A percentile compares a stretch with the other conserved stretches of the same genome.
These are phyloP conservation scores for Ustilago bromivora DNA, from an alignment of 1,284 basidiomycete species.

Conservation along the genomic window DNA sequence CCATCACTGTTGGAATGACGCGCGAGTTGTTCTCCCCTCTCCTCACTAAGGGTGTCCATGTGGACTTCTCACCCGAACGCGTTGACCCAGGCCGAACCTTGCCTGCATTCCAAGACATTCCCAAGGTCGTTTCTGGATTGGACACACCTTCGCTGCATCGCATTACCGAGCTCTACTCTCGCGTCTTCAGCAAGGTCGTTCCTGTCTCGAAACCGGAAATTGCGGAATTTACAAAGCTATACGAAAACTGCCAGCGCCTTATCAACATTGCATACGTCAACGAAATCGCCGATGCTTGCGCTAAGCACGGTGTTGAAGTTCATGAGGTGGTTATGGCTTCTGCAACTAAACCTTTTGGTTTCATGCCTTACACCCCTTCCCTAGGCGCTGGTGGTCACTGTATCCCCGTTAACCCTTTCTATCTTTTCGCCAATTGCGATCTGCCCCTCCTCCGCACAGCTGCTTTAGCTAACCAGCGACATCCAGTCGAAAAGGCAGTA, in stretches of 20 bases:
- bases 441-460: conserved; percentile 29
- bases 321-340: conserved; percentile 39
- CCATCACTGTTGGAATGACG: conserved; percentile 41
- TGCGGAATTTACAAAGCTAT: conserved; percentile 43
- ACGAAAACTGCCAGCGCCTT: conserved; percentile 43
- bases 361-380: conserved; percentile 35
- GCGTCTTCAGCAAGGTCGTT: conserved; percentile 35
- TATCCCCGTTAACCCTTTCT: conserved; percentile 45
- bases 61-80: conserved; percentile 41
- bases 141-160: conserved; percentile 25
- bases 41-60: conserved; percentile 24
- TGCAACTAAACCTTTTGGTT: conserved; percentile 43
- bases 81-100: conserved; percentile 40
- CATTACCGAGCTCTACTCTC: conserved; percentile 31
- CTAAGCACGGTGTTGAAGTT: conserved; percentile 31
- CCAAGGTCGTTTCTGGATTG: conserved; percentile 42
- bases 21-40: conserved; percentile 36
- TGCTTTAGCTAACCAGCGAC: conserved; percentile 27
- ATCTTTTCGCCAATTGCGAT: conserved; percentile 40
- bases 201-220: conserved; percentile 34
- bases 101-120: conserved; percentile 38
- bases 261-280: conserved; percentile 51
- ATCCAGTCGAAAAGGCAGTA: conserved; percentile 19
- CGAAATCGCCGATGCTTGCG: conserved; percentile 46
- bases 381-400: conserved; percentile 43